Conservation (phyloP, 1,284 basidiomycete species). For the Ustilago shanxiensis region DNA sequence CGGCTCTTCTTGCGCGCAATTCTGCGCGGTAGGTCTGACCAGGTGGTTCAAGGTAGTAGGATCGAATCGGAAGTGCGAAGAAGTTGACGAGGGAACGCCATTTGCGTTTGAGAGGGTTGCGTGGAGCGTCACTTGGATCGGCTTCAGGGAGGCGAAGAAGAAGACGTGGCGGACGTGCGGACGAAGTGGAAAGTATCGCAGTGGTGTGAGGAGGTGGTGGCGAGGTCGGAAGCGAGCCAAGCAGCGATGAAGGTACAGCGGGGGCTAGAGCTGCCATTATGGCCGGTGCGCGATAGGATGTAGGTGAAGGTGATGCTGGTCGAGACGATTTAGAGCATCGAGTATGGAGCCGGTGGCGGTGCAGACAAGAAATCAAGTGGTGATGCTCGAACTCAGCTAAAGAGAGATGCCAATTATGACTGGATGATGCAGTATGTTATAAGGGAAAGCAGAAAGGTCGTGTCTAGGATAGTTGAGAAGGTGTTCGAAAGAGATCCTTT, state of each 20-base stretch:
- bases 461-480: not conserved
- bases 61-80: constrained; percentile 52
- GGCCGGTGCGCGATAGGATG: not conserved
- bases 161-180: constrained; percentile 9
- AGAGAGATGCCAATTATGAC: not conserved
- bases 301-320: not conserved
- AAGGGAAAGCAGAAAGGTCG: not conserved
- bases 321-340: not conserved
- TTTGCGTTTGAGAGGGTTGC: constrained; percentile 42
- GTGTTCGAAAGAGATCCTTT: not conserved
- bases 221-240: not conserved
- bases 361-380: not conserved
- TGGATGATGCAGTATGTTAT: not conserved
- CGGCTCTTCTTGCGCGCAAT: constrained; percentile 9
- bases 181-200: not conserved
- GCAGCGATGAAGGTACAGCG: not conserved
- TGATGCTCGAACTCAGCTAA: not conserved
- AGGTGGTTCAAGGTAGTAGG: constrained; percentile 47
- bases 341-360: not conserved
- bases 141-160: constrained; percentile 15
- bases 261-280: not conserved
- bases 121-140: not conserved
- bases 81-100: constrained; percentile 51
- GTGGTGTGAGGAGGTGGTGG: not conserved
- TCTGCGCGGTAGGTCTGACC: constrained; percentile 30